These are phyloP conservation scores for Globisporangium cystogenes DNA, from an alignment of 352 stramenopile genomes.

Conservation along the genomic window DNA sequence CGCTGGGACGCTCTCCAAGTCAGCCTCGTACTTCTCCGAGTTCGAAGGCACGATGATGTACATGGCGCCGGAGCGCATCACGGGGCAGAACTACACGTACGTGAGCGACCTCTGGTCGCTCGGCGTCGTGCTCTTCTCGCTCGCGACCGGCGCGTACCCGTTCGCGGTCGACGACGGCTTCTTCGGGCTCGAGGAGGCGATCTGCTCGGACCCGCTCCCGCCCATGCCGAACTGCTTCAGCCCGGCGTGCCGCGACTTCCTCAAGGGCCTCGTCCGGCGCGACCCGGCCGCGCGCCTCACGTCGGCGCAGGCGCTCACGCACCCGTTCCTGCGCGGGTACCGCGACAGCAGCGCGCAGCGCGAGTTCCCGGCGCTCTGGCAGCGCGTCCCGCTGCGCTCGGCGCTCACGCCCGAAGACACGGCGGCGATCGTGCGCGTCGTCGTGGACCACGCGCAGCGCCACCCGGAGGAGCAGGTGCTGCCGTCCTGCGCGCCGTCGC, in stretches of 20 bases:
- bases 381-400: conserved; percentile 22
- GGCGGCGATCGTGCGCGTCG: conserved; percentile 8
- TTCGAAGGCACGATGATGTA: conserved; percentile 93
- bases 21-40: conserved; percentile 73
- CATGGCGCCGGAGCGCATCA: conserved; percentile 93
- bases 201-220: conserved; percentile 66
- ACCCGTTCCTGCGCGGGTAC: conserved; percentile 85
- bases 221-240: conserved; percentile 81
- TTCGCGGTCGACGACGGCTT: conserved; percentile 75
- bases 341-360: conserved; percentile 18
- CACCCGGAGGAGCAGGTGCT: conserved; percentile 11
- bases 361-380: conserved; percentile 35
- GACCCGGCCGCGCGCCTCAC: conserved; percentile 81
- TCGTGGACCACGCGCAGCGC: conserved; percentile 14
- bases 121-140: conserved; percentile 60
- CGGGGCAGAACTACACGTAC: conserved; percentile 80
- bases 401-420: conserved; percentile 10
- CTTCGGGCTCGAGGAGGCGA: conserved; percentile 80
- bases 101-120: conserved; percentile 79
- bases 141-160: conserved; percentile 62
- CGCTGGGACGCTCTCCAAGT: conserved; percentile 66
- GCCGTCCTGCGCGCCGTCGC: neutral
- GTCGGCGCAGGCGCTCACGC: conserved; percentile 77
- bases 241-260: conserved; percentile 88
- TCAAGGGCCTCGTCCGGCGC: conserved; percentile 88